Evolutionary conservation across 2,329 filamentous ascomycete genomes (phyloP).

Genomic region (Arachnopeziza araneosa): DNA sequence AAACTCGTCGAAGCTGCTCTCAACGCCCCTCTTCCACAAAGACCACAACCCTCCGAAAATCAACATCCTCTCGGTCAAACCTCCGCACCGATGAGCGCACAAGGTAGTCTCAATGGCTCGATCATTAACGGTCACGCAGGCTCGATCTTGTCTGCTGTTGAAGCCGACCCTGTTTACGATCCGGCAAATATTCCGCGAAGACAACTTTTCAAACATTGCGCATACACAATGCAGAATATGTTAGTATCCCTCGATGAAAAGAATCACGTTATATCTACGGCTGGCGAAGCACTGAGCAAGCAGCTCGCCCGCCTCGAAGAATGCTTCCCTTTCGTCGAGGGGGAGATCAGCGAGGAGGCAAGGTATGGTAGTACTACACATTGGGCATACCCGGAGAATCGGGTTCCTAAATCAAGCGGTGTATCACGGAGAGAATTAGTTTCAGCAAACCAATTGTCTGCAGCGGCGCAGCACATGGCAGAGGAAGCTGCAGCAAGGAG

Average conservation of each 20-base stretch:
- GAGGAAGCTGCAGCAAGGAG: slow-evolving; percentile 80
- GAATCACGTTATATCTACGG: slow-evolving; percentile 90
- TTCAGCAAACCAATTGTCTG: slow-evolving; percentile 60
- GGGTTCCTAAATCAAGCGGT: slow-evolving; percentile 62
- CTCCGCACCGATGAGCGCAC: slow-evolving; percentile 24
- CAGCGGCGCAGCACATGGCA: slow-evolving; percentile 71
- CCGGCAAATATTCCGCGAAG: slow-evolving; percentile 59
- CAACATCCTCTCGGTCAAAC: slow-evolving; percentile 23
- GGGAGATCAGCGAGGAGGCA: slow-evolving; percentile 90
- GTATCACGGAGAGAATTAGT: slow-evolving; percentile 73
- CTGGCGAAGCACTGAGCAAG: slow-evolving; percentile 81
- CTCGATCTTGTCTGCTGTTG: slow-evolving; percentile 20
- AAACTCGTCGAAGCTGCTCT: slow-evolving; percentile 64
- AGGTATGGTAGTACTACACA: slow-evolving; percentile 87
- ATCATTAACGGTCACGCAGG: slow-evolving; percentile 24
- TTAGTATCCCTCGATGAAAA: slow-evolving; percentile 93
- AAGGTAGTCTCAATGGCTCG: slow-evolving; percentile 28
- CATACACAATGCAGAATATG: slow-evolving; percentile 75
- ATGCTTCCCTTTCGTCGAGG: slow-evolving; percentile 79
- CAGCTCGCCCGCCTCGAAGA: slow-evolving; percentile 81
- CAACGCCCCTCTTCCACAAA: slow-evolving; percentile 43
- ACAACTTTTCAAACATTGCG: slow-evolving; percentile 71
- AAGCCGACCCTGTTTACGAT: slow-evolving; percentile 42
- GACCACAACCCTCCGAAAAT: slow-evolving; percentile 33
- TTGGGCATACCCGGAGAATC: slow-evolving; percentile 91